Evolutionary conservation across 202 grass and related monocot genomes (phyloP).

Genomic region (Zoysia matrella): DNA sequence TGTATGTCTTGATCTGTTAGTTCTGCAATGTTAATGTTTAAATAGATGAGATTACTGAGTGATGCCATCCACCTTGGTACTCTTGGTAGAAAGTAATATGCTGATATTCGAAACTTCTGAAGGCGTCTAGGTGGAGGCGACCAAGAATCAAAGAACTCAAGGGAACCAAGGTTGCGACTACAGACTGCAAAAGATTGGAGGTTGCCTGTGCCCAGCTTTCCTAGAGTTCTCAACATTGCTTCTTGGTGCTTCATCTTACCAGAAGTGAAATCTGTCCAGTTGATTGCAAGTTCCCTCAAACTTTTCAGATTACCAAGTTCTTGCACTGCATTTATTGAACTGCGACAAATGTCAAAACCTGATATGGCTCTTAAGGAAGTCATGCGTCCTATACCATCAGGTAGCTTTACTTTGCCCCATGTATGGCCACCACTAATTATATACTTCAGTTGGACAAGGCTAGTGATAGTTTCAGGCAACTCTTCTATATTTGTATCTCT

Average conservation of each 20-base stretch:
- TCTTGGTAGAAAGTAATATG: conserved; percentile 42
- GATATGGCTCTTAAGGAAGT: conserved; percentile 23
- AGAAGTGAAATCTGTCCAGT: conserved; percentile 34
- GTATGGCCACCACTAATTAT: conserved; percentile 34
- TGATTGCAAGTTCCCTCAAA: conserved; percentile 34
- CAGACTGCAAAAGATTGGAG: conserved; percentile 31
- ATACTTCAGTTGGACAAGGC: conserved; percentile 5
- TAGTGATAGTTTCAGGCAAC: conserved; percentile 25
- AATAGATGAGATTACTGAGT: conserved; percentile 38
- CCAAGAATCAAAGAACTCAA: conserved; percentile 42
- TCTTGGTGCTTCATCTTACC: conserved; percentile 32
- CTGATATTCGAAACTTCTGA: conserved; percentile 39
- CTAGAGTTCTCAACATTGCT: conserved; percentile 15
- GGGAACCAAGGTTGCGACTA: conserved; percentile 26
- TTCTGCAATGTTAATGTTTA: conserved; percentile 44
- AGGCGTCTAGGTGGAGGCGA: conserved; percentile 18
- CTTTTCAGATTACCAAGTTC: conserved; percentile 27
- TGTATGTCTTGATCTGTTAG: conserved; percentile 33
- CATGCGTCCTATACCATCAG: conserved; percentile 33
- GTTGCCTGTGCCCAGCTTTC: conserved; percentile 15
- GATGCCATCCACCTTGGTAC: conserved; percentile 39
- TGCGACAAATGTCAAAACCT: conserved; percentile 33
- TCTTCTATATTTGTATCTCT: conserved; percentile 37
- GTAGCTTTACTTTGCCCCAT: conserved; percentile 44
- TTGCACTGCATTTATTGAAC: conserved; percentile 25